A percentile compares a stretch with the other conserved stretches of the same genome.
Conservation (phyloP, 306 rosid species). For the Luffa acutangula region DNA sequence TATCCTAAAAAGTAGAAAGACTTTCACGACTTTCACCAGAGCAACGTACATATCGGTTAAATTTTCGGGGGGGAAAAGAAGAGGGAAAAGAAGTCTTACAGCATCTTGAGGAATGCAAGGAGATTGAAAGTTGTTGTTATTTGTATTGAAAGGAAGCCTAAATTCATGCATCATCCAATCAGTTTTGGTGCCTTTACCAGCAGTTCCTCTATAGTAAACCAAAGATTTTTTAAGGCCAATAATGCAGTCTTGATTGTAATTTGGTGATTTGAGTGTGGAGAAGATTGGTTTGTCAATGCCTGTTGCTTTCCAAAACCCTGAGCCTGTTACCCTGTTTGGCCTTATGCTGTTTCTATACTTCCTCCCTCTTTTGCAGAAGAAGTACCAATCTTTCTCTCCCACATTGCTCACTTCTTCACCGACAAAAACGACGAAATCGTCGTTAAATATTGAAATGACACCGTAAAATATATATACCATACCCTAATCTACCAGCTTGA, state of each 20-base stretch:
- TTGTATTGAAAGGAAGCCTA: conserved; percentile 58
- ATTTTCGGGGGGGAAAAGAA: not conserved
- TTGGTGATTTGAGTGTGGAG: conserved; percentile 16
- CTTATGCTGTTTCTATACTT: conserved; percentile 82
- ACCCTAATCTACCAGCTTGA: not conserved
- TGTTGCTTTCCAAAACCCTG: conserved; percentile 96
- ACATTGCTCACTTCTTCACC: conserved; percentile 26
- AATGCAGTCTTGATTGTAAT: conserved; percentile 28
- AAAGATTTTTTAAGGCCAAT: conserved; percentile 88
- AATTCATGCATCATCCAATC: conserved; percentile 99
- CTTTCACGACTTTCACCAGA: no score
- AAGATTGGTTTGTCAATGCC: conserved; percentile 70
- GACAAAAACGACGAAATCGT: not conserved
- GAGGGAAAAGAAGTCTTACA: conserved; percentile 33
- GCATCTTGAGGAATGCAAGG: conserved; percentile 37
- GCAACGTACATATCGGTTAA: no score
- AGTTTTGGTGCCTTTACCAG: conserved; percentile 92
- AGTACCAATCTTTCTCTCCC: conserved; percentile 67
- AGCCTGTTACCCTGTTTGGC: conserved; percentile 73
- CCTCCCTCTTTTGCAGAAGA: conserved; percentile 83
- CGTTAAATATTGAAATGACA: not conserved
- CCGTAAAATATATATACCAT: not conserved
- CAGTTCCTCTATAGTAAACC: conserved; percentile 79
- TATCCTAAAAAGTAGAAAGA: no score
- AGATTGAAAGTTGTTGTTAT: conserved; percentile 8